Conservation (phyloP, 2,329 filamentous ascomycete species). For the Colletotrichum musicola region DNA sequence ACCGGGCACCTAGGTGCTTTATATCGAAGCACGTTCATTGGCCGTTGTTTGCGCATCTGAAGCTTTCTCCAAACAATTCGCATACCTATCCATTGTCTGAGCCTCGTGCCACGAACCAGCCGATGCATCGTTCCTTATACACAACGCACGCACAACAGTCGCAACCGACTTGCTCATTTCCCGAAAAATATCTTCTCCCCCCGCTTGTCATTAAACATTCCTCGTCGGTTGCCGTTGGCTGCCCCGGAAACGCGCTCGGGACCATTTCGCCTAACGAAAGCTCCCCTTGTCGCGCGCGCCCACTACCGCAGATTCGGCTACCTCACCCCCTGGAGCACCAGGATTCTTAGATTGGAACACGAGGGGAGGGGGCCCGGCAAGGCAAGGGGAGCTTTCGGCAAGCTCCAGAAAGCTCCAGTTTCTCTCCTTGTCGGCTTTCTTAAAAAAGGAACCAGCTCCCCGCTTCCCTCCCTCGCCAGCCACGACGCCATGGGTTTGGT, state of each 20-base stretch:
- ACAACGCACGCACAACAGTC: neutral
- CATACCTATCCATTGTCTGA: neutral
- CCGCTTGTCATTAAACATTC: slow-evolving; percentile 35
- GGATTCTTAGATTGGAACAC: slow-evolving; percentile 33
- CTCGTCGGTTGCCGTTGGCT: slow-evolving; percentile 27
- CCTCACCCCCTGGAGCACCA: slow-evolving; percentile 16
- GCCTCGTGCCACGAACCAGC: neutral
- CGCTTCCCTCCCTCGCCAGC: no score
- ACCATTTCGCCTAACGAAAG: slow-evolving; percentile 33
- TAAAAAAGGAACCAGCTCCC: neutral
- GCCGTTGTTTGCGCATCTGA: neutral
- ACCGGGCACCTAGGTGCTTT: neutral
- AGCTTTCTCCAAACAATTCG: slow-evolving; percentile 5
- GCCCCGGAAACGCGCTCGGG: slow-evolving; percentile 38
- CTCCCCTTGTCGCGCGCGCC: slow-evolving; percentile 24
- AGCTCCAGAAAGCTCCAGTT: slow-evolving; percentile 20
- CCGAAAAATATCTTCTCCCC: slow-evolving; percentile 17
- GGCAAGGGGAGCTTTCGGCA: slow-evolving; percentile 20
- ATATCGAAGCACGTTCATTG: slow-evolving; percentile 11
- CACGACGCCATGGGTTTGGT: slow-evolving; percentile 8
- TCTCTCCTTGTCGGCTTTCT: neutral
- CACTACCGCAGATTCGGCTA: slow-evolving; percentile 35
- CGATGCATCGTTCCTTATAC: neutral
- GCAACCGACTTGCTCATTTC: no score
- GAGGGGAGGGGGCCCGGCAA: slow-evolving; percentile 23